These are phyloP conservation scores for Zygosaccharomyces pseudobailii DNA, from an alignment of 1,139 yeast genomes.

Conservation along the genomic window DNA sequence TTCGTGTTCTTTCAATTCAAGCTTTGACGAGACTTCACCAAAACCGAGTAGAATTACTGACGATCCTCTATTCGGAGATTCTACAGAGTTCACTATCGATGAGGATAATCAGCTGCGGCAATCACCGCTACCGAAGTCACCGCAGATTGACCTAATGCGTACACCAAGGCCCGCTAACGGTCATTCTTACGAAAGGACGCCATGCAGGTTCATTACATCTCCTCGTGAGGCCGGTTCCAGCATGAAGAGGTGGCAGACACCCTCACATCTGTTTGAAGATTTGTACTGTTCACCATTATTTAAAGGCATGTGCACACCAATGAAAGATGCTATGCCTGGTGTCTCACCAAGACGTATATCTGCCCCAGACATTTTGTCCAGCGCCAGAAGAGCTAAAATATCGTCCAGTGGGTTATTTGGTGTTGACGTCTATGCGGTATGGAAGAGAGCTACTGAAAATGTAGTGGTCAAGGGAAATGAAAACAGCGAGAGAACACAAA, in stretches of 20 bases:
- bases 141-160: constrained; percentile 16
- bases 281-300: constrained; percentile 32
- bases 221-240: constrained; percentile 26
- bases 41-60: constrained; percentile 3
- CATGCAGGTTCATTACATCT: constrained; percentile 21
- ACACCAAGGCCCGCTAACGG: constrained; percentile 24
- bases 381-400: constrained; percentile 21
- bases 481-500: constrained; percentile 1
- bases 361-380: constrained; percentile 9
- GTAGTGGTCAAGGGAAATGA: neutral
- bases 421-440: constrained; percentile 53
- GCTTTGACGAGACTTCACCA: constrained; percentile 31
- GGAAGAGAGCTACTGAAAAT: constrained; percentile 46
- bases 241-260: constrained; percentile 33
- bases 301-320: constrained; percentile 25
- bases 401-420: constrained; percentile 45
- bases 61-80: constrained; percentile 8
- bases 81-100: constrained; percentile 5
- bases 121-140: constrained; percentile 13
- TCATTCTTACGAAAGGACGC: constrained; percentile 20
- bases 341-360: constrained; percentile 20
- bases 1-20: constrained; percentile 33
- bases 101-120: constrained; percentile 4
- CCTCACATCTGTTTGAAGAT: constrained; percentile 33
- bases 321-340: constrained; percentile 16